phyloP scores from a whole-genome alignment of 441 rosid species.

The Isatis lusitanica region DNA sequence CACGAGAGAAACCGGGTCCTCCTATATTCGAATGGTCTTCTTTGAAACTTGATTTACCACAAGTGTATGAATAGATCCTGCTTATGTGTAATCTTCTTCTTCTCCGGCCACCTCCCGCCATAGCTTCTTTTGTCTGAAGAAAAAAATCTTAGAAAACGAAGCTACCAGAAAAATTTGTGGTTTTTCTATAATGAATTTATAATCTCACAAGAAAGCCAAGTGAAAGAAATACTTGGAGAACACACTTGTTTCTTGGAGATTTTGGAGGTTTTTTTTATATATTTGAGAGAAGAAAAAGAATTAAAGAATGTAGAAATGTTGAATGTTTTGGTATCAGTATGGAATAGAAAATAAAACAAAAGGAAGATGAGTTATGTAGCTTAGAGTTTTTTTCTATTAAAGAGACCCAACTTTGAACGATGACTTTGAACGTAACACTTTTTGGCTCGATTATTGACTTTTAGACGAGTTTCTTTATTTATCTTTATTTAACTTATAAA shows the following conservation, averaged over 20 bases:
- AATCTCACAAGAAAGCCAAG: conserved; percentile 3
- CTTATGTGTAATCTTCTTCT: conserved; percentile 48
- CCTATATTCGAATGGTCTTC: conserved; percentile 62
- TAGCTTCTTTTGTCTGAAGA: conserved; percentile 18
- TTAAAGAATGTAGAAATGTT: conserved; percentile 27
- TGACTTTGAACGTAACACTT: conserved; percentile 30
- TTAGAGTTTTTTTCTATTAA: not conserved
- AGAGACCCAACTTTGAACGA: conserved; percentile 31
- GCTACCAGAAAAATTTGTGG: not conserved
- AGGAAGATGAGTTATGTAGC: conserved; percentile 17
- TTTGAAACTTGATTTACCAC: conserved; percentile 42
- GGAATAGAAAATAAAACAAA: not conserved
- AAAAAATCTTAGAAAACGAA: not conserved
- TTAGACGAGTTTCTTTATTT: not conserved
- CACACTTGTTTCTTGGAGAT: conserved; percentile 8
- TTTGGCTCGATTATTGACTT: conserved; percentile 13
- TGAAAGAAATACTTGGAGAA: conserved; percentile 6
- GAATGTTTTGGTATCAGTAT: conserved; percentile 2
- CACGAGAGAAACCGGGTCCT: conserved; percentile 65
- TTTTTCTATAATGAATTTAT: not conserved
- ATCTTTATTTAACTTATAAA: too few species aligned
- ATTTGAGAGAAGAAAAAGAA: conserved; percentile 7
- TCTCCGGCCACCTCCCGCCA: conserved; percentile 50
- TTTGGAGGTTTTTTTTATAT: not conserved
- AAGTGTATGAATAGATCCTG: conserved; percentile 54